These are phyloP conservation scores for Persicaria maculosa DNA, from an alignment of 148 eudicot genomes.

Conservation along the genomic window DNA sequence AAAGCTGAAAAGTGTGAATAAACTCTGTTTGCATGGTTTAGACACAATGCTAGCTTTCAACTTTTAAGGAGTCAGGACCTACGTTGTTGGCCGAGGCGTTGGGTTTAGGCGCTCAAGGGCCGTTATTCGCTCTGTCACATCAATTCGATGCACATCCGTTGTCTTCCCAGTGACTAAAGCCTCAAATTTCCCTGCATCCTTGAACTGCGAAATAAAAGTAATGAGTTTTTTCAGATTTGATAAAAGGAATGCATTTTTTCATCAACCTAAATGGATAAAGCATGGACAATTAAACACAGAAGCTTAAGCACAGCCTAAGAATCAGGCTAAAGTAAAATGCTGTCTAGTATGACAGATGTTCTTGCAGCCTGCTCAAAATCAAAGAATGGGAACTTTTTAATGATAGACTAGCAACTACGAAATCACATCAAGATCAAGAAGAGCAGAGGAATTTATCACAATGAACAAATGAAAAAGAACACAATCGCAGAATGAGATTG, in stretches of 20 bases:
- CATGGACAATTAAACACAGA: background rate
- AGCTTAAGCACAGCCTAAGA: background rate
- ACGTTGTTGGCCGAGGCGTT: conserved; percentile 95
- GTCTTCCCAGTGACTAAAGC: conserved; percentile 62
- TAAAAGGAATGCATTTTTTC: background rate
- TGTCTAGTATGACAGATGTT: background rate
- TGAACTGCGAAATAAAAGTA: conserved; percentile 38
- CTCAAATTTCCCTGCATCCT: conserved; percentile 85
- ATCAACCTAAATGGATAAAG: no score
- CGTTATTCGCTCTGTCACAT: conserved; percentile 81
- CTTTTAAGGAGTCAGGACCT: conserved; percentile 37
- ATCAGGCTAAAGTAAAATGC: background rate
- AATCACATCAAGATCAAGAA: background rate
- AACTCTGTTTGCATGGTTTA: conserved; percentile 21
- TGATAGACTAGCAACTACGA: background rate
- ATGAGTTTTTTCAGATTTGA: background rate
- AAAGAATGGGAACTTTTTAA: background rate
- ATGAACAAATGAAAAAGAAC: no score
- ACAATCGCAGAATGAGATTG: no score
- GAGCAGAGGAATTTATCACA: no score
- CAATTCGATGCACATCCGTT: conserved; percentile 70
- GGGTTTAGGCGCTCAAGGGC: conserved; percentile 90
- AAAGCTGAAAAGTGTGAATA: conserved; percentile 39
- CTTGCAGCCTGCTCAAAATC: conserved; percentile 1
- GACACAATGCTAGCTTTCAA: conserved; percentile 13